A percentile compares a stretch with the other conserved stretches of the same genome.
Conservation (phyloP, 768 basidiomycete genomes). For the Astraeus odoratus region DNA sequence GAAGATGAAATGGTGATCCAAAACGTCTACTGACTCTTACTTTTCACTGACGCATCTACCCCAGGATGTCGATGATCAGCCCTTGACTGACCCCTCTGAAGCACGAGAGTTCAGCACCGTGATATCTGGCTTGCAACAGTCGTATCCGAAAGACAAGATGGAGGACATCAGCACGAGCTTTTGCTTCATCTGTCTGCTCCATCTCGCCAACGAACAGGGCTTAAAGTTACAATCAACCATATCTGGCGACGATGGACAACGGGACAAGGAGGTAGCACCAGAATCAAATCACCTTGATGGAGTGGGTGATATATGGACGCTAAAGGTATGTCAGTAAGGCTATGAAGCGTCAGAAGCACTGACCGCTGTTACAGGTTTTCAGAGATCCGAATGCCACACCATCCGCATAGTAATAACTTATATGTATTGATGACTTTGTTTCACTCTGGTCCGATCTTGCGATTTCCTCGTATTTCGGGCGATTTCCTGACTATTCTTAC, state of each 20-base stretch:
- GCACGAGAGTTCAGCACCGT: constrained; percentile 72
- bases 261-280: constrained; percentile 25
- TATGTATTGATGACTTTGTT: constrained; percentile 10
- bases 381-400: constrained; percentile 34
- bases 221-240: constrained; percentile 63
- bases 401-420: constrained; percentile 20
- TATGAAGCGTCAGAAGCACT: neutral
- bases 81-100: constrained; percentile 57
- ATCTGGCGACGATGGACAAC: constrained; percentile 30
- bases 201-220: constrained; percentile 95
- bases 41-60: neutral
- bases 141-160: constrained; percentile 92
- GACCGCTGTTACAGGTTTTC: constrained; percentile 31
- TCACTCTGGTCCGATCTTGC: constrained; percentile 7
- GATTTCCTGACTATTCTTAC: constrained; percentile 3
- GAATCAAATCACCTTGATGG: constrained; percentile 35
- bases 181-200: constrained; percentile 97
- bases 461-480: constrained; percentile 1
- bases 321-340: constrained; percentile 48
- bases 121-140: constrained; percentile 69
- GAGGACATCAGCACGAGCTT: constrained; percentile 98
- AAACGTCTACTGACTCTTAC: neutral
- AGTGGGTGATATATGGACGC: constrained; percentile 69
- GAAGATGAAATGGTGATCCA: constrained; percentile 49
- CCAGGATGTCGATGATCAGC: constrained; percentile 49